Base-by-base conservation (phyloP, 2,329 filamentous ascomycete genomes). In the Rhinocladiella mackenziei region DNA sequence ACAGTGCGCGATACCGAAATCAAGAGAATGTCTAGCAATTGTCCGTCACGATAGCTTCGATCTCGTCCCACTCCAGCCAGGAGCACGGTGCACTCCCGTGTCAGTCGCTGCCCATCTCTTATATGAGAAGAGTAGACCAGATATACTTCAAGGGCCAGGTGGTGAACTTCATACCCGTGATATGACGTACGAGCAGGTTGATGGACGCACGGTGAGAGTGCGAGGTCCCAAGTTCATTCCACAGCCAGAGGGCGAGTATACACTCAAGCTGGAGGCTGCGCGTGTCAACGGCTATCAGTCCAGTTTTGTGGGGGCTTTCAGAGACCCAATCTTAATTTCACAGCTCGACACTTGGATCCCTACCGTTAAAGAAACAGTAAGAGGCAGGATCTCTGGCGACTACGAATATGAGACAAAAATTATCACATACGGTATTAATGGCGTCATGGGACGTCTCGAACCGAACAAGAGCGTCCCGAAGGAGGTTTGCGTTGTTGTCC, bases 121-220 rank as follows among this genome's bases (percentile, higher is more conserved):
- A 7, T 78, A 78, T 39, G 75, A 78, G 60, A 78, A 78, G 47
- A 64, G 67, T 0, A 56, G 75, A 11, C 75, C 76, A 0, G 75
- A 78, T 55, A 53, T 71, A 1, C 54, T 77, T 1, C 48, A 60
- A 4, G 75, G 75, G 0, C 76, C 75, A 0, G 76, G 75, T 0
- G 76, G 75, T 0, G 56, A 60, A 5, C 61, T 78, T 0, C 60
- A 72, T 30, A 58, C 77, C 0, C 60, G 61, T 0, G 34, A 58
- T 0, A 62, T 69, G 1, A 63, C 53, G 2, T 76, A 75, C 45
- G 62, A 71, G 44, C 65, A 73, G 50, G 51, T 73, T 3, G 68
- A 70, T 0, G 56, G 62, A 5, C 30, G 32, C 15, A 47, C 50
- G 4, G 43, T 46, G 10, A 30, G 69, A 11, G 67, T 73, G 0